phyloP scores from a whole-genome alignment of 805 yeast genomes.

The Yarrowia sp. region DNA sequence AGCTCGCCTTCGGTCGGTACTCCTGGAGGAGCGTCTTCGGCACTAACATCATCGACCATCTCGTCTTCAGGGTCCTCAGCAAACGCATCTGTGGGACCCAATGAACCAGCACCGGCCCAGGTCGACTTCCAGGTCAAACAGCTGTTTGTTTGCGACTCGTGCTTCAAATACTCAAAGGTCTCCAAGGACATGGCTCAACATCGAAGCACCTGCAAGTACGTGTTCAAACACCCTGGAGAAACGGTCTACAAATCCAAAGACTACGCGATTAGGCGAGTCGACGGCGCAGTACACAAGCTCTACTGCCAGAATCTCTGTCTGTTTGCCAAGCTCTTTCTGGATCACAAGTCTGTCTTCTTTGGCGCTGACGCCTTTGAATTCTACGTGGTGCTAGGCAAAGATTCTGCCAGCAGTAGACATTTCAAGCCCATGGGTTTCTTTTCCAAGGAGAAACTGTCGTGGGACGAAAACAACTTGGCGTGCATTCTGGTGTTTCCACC shows the following conservation, averaged over 20 bases:
- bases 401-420: neutral
- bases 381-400: conserved; percentile 57
- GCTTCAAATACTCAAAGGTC: conserved; percentile 78
- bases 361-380: conserved; percentile 80
- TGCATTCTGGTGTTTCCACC: conserved; percentile 94
- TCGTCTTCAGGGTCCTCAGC: conserved; percentile 27
- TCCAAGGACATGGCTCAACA: conserved; percentile 60
- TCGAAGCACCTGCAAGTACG: conserved; percentile 44
- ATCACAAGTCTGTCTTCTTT: conserved; percentile 87
- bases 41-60: conserved; percentile 1
- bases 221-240: conserved; percentile 62
- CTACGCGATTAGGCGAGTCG: conserved; percentile 67
- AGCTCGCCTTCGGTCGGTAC: conserved; percentile 19
- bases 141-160: conserved; percentile 76
- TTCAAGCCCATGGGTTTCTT: conserved; percentile 84
- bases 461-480: conserved; percentile 83
- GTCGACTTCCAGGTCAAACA: conserved; percentile 49
- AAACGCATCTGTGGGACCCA: conserved; percentile 20
- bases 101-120: conserved; percentile 2
- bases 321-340: conserved; percentile 86
- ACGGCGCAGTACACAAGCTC: conserved; percentile 62
- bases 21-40: conserved; percentile 9
- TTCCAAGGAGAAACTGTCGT: conserved; percentile 81
- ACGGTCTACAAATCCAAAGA: conserved; percentile 68
- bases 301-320: conserved; percentile 84